Evolutionary conservation across 2,329 filamentous ascomycete species (phyloP).

Genomic region (Metarhizium brunneum): DNA sequence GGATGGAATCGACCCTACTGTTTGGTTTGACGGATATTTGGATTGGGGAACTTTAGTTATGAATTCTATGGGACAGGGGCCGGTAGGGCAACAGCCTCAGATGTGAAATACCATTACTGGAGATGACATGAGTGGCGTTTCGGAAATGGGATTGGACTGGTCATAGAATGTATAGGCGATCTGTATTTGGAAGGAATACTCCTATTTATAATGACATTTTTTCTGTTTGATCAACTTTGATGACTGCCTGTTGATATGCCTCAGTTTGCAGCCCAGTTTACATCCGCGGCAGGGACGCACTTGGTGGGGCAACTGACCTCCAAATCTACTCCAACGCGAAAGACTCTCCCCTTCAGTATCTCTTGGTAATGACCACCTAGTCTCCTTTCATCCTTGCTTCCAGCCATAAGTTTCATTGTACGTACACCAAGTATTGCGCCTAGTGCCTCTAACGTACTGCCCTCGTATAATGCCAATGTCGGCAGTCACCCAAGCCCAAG

Average conservation of each 20-base stretch:
- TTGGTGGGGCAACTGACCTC: background rate
- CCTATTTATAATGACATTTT: background rate
- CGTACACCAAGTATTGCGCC: background rate
- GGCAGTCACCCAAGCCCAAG: slow-evolving; percentile 1
- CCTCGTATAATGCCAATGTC: background rate
- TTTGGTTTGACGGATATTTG: slow-evolving; percentile 26
- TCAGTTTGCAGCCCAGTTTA: background rate
- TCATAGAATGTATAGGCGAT: background rate
- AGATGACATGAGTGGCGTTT: background rate
- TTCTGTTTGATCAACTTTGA: background rate
- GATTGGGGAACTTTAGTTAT: slow-evolving; percentile 24
- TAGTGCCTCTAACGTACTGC: background rate
- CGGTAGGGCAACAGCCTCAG: slow-evolving; percentile 11
- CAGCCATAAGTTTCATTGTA: background rate
- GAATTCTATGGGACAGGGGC: slow-evolving; percentile 17
- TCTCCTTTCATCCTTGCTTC: background rate
- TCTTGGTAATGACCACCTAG: background rate
- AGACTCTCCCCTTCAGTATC: background rate
- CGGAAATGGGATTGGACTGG: background rate
- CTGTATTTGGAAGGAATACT: background rate
- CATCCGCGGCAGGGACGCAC: background rate
- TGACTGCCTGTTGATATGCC: no score
- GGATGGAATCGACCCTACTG: slow-evolving; percentile 22
- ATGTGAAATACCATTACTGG: background rate
- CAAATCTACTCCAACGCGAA: background rate